Percentiles rank a stretch among this genome's conserved stretches.
phyloP scores from a whole-genome alignment of 2,329 filamentous ascomycete species.

The Clarireedia monteithiana region DNA sequence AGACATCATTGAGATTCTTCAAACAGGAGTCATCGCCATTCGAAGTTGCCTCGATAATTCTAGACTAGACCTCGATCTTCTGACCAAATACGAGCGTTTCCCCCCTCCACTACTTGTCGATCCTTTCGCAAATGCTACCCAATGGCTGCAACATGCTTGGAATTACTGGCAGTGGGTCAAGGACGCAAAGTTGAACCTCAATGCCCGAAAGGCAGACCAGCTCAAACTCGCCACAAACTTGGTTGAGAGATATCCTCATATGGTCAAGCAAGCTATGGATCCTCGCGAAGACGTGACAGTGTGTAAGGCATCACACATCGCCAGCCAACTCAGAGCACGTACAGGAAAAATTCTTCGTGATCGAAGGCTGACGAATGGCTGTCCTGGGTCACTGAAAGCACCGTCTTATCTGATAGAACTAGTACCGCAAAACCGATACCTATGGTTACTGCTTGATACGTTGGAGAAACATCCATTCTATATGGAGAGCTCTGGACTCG shows the following conservation, averaged over 20 bases:
- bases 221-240: not conserved
- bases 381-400: not conserved
- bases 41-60: too few species aligned
- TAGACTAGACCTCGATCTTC: not conserved
- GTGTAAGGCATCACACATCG: not conserved
- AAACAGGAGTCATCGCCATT: too few species aligned
- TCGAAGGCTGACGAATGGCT: not conserved
- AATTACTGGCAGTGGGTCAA: slow-evolving; percentile 2
- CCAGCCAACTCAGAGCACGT: not conserved
- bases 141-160: not conserved
- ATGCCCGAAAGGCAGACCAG: not conserved
- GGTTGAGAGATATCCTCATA: not conserved
- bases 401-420: not conserved
- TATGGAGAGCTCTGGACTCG: not conserved
- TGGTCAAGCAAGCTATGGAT: not conserved
- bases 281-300: not conserved
- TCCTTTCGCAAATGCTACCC: not conserved
- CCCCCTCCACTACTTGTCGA: not conserved
- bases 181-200: not conserved
- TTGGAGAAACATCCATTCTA: not conserved
- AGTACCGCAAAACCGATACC: slow-evolving; percentile 4
- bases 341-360: not conserved
- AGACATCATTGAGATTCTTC: too few species aligned
- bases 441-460: not conserved
- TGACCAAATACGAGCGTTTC: not conserved